These are phyloP conservation scores for Pachyrhizus erosus DNA, from an alignment of 306 rosid species.

Conservation along the genomic window DNA sequence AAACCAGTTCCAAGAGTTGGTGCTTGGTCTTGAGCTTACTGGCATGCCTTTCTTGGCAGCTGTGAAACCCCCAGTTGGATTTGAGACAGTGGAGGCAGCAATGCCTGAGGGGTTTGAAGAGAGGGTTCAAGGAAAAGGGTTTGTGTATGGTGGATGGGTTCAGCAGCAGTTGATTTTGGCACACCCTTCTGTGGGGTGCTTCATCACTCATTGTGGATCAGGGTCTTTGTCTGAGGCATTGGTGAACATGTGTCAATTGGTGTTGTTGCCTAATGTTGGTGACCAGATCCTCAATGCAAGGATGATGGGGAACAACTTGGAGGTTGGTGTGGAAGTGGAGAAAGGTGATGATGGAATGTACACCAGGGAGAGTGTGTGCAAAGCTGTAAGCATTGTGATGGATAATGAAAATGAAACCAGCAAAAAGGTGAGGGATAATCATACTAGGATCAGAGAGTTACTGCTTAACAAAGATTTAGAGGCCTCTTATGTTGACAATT, in stretches of 20 bases:
- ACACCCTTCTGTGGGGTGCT: slow-evolving; percentile 53
- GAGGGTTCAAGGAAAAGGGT: slow-evolving; percentile 43
- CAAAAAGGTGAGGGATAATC: slow-evolving; percentile 38
- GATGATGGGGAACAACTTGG: slow-evolving; percentile 42
- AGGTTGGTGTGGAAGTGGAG: slow-evolving; percentile 53
- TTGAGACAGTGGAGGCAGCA: slow-evolving; percentile 39
- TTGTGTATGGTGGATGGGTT: slow-evolving; percentile 50
- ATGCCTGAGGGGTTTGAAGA: slow-evolving; percentile 46
- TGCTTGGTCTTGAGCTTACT: slow-evolving; percentile 47
- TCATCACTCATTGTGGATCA: slow-evolving; percentile 49
- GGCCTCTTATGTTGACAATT: slow-evolving; percentile 38
- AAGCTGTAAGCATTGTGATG: slow-evolving; percentile 48
- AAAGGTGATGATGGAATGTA: slow-evolving; percentile 48
- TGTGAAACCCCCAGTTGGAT: slow-evolving; percentile 44
- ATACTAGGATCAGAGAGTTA: slow-evolving; percentile 31
- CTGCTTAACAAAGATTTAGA: slow-evolving; percentile 43
- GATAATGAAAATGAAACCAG: slow-evolving; percentile 42
- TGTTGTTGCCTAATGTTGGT: slow-evolving; percentile 39
- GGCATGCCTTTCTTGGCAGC: slow-evolving; percentile 48
- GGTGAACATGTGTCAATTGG: slow-evolving; percentile 46
- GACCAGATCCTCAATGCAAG: slow-evolving; percentile 47
- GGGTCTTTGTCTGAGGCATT: slow-evolving; percentile 50
- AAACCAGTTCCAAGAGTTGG: slow-evolving; percentile 37
- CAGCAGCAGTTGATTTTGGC: slow-evolving; percentile 42
- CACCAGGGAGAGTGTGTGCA: slow-evolving; percentile 36